Evolutionary conservation across 139 green algal genomes (phyloP).

Genomic region (Picochlorum costavermella): DNA sequence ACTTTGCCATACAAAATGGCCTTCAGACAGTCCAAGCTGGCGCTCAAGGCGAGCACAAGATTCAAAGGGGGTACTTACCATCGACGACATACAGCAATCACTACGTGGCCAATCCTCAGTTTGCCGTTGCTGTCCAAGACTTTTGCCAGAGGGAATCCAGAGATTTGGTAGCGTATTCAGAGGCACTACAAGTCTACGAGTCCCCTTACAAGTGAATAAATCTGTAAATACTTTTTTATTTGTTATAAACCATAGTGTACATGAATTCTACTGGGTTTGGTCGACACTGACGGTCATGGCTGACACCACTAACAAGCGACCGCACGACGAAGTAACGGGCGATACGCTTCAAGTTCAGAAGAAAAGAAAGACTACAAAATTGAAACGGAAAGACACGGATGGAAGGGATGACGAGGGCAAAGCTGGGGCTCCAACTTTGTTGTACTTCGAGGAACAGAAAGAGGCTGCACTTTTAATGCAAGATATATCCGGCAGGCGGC

Average conservation of each 20-base stretch:
- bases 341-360: no score
- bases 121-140: slow-evolving; percentile 13
- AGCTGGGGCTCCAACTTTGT: background rate
- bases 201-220: slow-evolving; percentile 45
- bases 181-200: slow-evolving; percentile 29
- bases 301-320: no score
- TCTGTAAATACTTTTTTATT: background rate
- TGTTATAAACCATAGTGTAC: no score
- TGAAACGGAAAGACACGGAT: background rate
- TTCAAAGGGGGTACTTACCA: slow-evolving; percentile 83
- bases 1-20: slow-evolving; percentile 7
- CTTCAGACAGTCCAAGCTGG: slow-evolving; percentile 79
- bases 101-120: slow-evolving; percentile 56
- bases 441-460: slow-evolving; percentile 1
- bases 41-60: slow-evolving; percentile 90
- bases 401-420: background rate
- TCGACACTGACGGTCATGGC: no score
- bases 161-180: slow-evolving; percentile 49
- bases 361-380: no score
- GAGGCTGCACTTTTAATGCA: background rate
- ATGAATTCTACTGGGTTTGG: no score
- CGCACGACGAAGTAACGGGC: no score
- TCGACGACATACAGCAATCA: slow-evolving; percentile 65
- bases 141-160: slow-evolving; percentile 31
- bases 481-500: background rate